Percentiles rank a stretch among this genome's conserved stretches.
Conservation (phyloP, 164 flowering plant genomes). For the Stephania japonica region DNA sequence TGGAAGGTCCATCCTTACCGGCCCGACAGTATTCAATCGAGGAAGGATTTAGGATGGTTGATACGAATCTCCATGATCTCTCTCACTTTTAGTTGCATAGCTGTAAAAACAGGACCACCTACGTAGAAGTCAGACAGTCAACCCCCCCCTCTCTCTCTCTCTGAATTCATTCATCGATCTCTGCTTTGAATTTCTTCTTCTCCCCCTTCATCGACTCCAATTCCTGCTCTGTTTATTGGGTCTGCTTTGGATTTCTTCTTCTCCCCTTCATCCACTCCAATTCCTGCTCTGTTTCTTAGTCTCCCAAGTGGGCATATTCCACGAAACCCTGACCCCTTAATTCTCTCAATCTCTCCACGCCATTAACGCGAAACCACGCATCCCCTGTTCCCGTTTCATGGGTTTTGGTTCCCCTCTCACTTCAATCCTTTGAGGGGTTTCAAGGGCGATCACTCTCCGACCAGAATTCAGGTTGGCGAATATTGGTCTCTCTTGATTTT, state of each 20-base stretch:
- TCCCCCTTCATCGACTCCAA: background rate
- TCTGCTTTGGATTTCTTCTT: background rate
- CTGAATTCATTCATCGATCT: background rate
- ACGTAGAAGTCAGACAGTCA: background rate
- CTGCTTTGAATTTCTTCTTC: background rate
- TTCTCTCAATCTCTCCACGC: background rate
- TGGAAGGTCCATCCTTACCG: too few relatives aligned
- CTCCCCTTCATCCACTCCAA: background rate
- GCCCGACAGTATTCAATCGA: too few relatives aligned
- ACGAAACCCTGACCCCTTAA: background rate
- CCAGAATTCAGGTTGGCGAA: background rate
- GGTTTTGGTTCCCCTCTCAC: background rate
- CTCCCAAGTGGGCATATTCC: background rate
- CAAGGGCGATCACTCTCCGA: background rate
- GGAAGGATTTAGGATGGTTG: too few relatives aligned
- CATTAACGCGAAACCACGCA: background rate
- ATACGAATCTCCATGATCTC: too few relatives aligned
- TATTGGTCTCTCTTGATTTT: background rate
- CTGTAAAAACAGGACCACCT: background rate
- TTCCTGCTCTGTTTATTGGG: background rate
- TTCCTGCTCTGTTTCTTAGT: background rate
- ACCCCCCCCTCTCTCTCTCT: background rate
- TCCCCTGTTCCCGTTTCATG: background rate
- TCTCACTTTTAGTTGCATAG: background rate
- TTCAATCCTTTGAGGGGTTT: background rate